Conservation (phyloP, 495 filamentous ascomycete species). For the Hyaloscypha variabilis region DNA sequence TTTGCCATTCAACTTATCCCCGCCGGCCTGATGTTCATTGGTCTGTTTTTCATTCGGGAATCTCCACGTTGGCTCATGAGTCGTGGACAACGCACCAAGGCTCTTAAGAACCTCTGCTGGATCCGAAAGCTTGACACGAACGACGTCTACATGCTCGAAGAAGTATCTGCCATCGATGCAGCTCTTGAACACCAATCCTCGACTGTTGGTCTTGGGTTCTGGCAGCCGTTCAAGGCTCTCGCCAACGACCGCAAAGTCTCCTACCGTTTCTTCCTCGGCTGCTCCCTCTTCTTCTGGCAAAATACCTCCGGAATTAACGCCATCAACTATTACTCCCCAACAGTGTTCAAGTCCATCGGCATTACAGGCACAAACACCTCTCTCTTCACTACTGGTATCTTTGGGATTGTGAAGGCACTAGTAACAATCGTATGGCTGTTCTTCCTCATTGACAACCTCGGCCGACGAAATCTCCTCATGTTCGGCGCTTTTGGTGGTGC, state of each 20-base stretch:
- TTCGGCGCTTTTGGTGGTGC: constrained; percentile 55
- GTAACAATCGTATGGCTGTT: constrained; percentile 59
- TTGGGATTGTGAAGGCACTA: constrained; percentile 61
- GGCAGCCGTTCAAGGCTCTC: constrained; percentile 65
- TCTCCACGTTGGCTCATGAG: constrained; percentile 59
- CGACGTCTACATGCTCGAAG: constrained; percentile 68
- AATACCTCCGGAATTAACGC: constrained; percentile 45
- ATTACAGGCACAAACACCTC: constrained; percentile 50
- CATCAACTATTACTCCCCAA: constrained; percentile 72
- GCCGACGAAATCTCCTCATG: constrained; percentile 51
- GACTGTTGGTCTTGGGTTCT: constrained; percentile 64
- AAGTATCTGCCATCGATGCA: constrained; percentile 62
- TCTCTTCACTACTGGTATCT: constrained; percentile 65
- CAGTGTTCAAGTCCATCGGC: constrained; percentile 67
- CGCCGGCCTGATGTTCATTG: constrained; percentile 48
- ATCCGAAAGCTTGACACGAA: constrained; percentile 60
- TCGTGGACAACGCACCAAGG: constrained; percentile 56
- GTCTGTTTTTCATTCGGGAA: constrained; percentile 58
- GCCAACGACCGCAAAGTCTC: constrained; percentile 44
- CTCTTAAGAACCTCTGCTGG: constrained; percentile 62
- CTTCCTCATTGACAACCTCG: constrained; percentile 73
- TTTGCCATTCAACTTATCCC: constrained; percentile 61
- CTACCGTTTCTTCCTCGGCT: constrained; percentile 68
- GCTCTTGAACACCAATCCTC: constrained; percentile 57
- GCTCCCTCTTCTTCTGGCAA: constrained; percentile 69